These are phyloP conservation scores for Annulohypoxylon bovei DNA, from an alignment of 495 filamentous ascomycete species.

Conservation along the genomic window DNA sequence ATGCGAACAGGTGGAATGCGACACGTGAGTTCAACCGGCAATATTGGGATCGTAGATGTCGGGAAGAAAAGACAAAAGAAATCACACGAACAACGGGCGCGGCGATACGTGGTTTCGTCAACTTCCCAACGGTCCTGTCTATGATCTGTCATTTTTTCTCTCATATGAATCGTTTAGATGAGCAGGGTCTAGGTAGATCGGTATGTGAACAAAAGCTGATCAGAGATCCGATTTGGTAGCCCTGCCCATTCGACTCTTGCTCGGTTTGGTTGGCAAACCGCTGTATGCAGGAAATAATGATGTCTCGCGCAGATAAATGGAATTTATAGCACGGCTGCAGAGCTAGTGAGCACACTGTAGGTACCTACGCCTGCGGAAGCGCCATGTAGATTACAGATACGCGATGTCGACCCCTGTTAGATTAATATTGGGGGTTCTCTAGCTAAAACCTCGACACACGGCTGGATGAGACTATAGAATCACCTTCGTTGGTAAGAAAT, in stretches of 20 bases:
- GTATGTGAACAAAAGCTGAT: conserved; percentile 13
- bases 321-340: conserved; percentile 17
- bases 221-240: conserved; percentile 34
- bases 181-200: conserved; percentile 27
- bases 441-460: background rate
- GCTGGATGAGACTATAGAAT: conserved; percentile 1
- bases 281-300: conserved; percentile 33
- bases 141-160: conserved; percentile 33
- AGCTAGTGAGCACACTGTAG: conserved; percentile 15
- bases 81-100: background rate
- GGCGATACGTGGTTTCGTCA: conserved; percentile 11
- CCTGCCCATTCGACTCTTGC: conserved; percentile 9
- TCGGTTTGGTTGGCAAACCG: conserved; percentile 25
- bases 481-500: background rate
- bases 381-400: conserved; percentile 39
- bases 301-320: conserved; percentile 36
- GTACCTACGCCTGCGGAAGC: conserved; percentile 18
- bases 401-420: conserved; percentile 20
- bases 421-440: conserved; percentile 7
- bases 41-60: conserved; percentile 6
- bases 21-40: conserved; percentile 8
- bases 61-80: conserved; percentile 4
- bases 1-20: conserved; percentile 17
- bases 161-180: conserved; percentile 22
- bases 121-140: conserved; percentile 19